These are phyloP conservation scores for Jasminum sambac DNA, from an alignment of 257 asterid species.

Conservation along the genomic window DNA sequence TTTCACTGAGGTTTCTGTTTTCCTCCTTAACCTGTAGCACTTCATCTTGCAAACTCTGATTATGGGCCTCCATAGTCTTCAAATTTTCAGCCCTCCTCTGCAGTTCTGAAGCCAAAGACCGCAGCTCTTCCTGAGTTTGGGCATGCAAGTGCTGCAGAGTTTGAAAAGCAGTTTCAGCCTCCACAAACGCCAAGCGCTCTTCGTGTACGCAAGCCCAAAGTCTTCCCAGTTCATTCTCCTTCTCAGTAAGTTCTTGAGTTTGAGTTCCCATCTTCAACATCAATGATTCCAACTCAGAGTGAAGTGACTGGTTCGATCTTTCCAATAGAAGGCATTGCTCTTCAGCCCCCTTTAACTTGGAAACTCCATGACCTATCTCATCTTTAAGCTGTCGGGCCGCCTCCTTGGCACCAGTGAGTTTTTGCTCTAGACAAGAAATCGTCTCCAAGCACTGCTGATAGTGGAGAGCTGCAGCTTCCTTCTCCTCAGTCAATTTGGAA, in stretches of 20 bases:
- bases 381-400: constrained; percentile 61
- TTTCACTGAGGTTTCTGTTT: constrained; percentile 62
- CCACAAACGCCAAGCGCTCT: constrained; percentile 84
- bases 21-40: constrained; percentile 64
- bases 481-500: constrained; percentile 62
- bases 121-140: constrained; percentile 84
- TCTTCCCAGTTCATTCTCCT: constrained; percentile 78
- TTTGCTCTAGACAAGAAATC: constrained; percentile 58
- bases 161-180: constrained; percentile 96
- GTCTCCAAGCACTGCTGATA: constrained; percentile 64
- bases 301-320: constrained; percentile 73
- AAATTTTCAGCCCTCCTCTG: constrained; percentile 66
- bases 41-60: constrained; percentile 67
- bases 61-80: constrained; percentile 52
- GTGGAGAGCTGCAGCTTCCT: constrained; percentile 62
- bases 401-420: constrained; percentile 56
- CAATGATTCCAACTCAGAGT: constrained; percentile 75
- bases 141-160: constrained; percentile 92
- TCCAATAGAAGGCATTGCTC: constrained; percentile 68
- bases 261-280: constrained; percentile 70
- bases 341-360: constrained; percentile 75
- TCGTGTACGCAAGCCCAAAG: constrained; percentile 90
- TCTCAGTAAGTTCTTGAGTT: constrained; percentile 83
- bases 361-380: constrained; percentile 59
- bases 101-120: constrained; percentile 64